Percentiles rank a stretch among this genome's conserved stretches.
phyloP scores from a whole-genome alignment of 805 yeast genomes.

The Maudiozyma barnettii region DNA sequence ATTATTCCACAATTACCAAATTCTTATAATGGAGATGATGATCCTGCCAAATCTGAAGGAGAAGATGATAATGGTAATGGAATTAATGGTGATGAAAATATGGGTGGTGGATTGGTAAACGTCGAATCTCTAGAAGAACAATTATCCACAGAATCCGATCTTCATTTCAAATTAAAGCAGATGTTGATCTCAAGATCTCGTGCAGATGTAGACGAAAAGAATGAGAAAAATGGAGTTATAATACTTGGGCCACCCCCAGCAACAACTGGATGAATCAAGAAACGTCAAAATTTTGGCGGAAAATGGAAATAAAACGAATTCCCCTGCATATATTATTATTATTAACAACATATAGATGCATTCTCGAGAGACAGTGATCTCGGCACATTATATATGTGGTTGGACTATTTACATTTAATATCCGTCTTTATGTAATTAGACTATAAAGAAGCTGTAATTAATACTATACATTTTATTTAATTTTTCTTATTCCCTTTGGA shows the following conservation, averaged over 20 bases:
- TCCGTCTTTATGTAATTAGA: background rate
- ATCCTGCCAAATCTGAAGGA: background rate
- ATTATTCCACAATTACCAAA: slow-evolving; percentile 16
- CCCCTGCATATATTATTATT: background rate
- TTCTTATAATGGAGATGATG: background rate
- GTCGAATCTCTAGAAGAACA: slow-evolving; percentile 16
- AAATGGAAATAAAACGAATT: background rate
- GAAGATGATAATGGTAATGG: background rate
- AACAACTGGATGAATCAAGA: background rate
- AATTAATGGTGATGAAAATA: background rate
- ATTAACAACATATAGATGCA: background rate
- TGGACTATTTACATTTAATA: background rate
- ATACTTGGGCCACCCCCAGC: slow-evolving; percentile 24
- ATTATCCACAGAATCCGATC: slow-evolving; percentile 22
- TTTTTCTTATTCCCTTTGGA: background rate
- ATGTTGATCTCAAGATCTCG: slow-evolving; percentile 20
- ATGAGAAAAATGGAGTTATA: slow-evolving; percentile 26
- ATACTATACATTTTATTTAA: background rate
- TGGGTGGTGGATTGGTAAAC: slow-evolving; percentile 13
- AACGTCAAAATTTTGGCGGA: too few relatives aligned
- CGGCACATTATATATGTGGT: too few relatives aligned
- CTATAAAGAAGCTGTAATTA: background rate
- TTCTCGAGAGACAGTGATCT: too few relatives aligned
- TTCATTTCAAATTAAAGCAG: slow-evolving; percentile 23
- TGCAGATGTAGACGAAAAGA: slow-evolving; percentile 21